Evolutionary conservation across 2,329 filamentous ascomycete genomes (phyloP), one percentile per base, ranked within the genome.

Genomic region (Monilinia fructicola): DNA sequence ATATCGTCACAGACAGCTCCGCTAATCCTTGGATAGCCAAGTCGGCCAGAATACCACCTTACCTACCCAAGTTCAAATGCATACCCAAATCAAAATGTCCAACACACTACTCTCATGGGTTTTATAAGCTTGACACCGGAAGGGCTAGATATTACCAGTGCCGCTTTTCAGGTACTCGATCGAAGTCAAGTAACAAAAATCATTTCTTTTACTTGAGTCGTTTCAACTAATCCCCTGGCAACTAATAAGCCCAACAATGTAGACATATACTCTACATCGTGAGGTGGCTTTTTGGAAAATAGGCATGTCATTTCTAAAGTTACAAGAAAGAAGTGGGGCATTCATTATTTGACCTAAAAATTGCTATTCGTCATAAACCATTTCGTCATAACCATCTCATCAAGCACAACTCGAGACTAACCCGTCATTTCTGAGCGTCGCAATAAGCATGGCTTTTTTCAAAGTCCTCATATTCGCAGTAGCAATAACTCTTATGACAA

Each of bases 391-490:
- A 31, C 28, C 28, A 31, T 31, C 28, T 31, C 42, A 31, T 48
- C 28, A 11, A 50, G 35, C 11, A 23, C 7, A 38, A 14, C 28
- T 18, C 12, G 3, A 4, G 18, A 4, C n/a, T 28, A 16, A 11
- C 3, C n/a, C 21, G 9, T 59, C 28, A 48, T 38, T 3, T 26
- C 5, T 23, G 21, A 23, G 28, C 26, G 2, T 48, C 28, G 42
- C 56, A 60, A 38, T 60, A 60, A 0, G 21, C 12, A 23, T 18
- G 35, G 44, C 63, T 65, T 10, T 48, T n/a, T n/a, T 59, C 54
- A n/a, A 50, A 56, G 21, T 66, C 38, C 26, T 66, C 55, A 40
- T 66, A 66, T 26, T 38, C 23, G 18, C 64, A 66, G 38, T 54
- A 44, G 6, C 64, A 66, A n/a, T 9, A 16, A 28, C 14, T 12